These are phyloP conservation scores for Sporobolomyces pararoseus DNA, from an alignment of 768 basidiomycete genomes.

Conservation along the genomic window DNA sequence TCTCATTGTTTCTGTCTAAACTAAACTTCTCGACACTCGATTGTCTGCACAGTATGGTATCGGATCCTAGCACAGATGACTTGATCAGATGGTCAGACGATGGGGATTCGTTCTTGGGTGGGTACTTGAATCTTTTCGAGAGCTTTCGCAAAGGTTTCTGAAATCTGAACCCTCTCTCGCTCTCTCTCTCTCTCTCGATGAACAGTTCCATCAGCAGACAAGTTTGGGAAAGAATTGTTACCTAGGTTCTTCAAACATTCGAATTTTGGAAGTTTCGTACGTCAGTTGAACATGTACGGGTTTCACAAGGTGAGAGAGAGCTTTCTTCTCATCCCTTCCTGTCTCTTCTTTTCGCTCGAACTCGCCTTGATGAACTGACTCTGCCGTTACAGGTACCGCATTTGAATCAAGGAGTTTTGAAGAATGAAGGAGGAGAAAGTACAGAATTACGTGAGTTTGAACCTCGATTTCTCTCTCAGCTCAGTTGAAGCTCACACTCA, in stretches of 20 bases:
- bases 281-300: conserved; percentile 93
- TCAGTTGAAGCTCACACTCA: neutral
- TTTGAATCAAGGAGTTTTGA: conserved; percentile 87
- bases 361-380: neutral
- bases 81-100: conserved; percentile 87
- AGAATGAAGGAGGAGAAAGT: conserved; percentile 62
- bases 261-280: conserved; percentile 86
- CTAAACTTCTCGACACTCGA: neutral
- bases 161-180: neutral
- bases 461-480: neutral
- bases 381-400: conserved; percentile 60
- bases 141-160: neutral
- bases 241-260: conserved; percentile 97
- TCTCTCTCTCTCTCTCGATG: conserved; percentile 1
- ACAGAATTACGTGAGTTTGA: conserved; percentile 61
- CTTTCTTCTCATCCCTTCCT: neutral
- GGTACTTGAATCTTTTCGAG: conserved; percentile 35
- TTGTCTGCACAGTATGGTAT: conserved; percentile 68
- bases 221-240: conserved; percentile 80
- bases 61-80: conserved; percentile 70
- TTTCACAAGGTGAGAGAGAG: conserved; percentile 65
- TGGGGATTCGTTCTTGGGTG: conserved; percentile 90
- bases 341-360: neutral
- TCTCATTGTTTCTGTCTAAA: neutral
- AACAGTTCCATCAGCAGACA: conserved; percentile 78